Conservation (phyloP, 2,329 filamentous ascomycete species). For the Penicillium sp. region DNA sequence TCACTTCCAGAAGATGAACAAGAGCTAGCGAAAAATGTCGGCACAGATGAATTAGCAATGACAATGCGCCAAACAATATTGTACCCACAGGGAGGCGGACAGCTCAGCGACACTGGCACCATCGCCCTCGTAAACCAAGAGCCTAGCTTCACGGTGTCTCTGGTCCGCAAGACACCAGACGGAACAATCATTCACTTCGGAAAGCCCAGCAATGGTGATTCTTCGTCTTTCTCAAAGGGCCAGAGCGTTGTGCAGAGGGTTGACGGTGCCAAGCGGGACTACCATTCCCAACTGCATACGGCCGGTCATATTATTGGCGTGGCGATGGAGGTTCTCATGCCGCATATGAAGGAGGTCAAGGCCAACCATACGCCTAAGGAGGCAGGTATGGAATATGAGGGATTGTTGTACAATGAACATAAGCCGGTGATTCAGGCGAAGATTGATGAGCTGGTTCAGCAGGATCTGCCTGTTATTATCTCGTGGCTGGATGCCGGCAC, state of each 20-base stretch:
- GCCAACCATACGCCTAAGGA: constrained; percentile 31
- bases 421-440: constrained; percentile 30
- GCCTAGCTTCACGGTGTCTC: constrained; percentile 22
- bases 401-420: constrained; percentile 30
- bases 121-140: constrained; percentile 13
- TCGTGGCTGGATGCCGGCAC: constrained; percentile 26
- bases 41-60: constrained; percentile 19
- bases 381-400: constrained; percentile 31
- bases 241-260: constrained; percentile 24
- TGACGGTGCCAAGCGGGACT: constrained; percentile 25
- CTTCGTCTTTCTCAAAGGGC: constrained; percentile 11
- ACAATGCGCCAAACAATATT: constrained; percentile 28
- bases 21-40: constrained; percentile 20
- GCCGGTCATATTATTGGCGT: constrained; percentile 32
- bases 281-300: constrained; percentile 33
- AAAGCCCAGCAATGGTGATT: constrained; percentile 1
- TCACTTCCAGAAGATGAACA: constrained; percentile 21
- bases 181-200: constrained; percentile 30
- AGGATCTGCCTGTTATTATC: constrained; percentile 22
- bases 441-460: constrained; percentile 25
- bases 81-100: constrained; percentile 29
- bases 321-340: constrained; percentile 27
- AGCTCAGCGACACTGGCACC: constrained; percentile 30
- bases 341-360: constrained; percentile 29
- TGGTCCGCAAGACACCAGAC: constrained; percentile 27